Percentiles rank a stretch among this genome's conserved stretches.
phyloP scores from a whole-genome alignment of 163 green algal genomes.

The Trebouxiophyceae sp. region DNA sequence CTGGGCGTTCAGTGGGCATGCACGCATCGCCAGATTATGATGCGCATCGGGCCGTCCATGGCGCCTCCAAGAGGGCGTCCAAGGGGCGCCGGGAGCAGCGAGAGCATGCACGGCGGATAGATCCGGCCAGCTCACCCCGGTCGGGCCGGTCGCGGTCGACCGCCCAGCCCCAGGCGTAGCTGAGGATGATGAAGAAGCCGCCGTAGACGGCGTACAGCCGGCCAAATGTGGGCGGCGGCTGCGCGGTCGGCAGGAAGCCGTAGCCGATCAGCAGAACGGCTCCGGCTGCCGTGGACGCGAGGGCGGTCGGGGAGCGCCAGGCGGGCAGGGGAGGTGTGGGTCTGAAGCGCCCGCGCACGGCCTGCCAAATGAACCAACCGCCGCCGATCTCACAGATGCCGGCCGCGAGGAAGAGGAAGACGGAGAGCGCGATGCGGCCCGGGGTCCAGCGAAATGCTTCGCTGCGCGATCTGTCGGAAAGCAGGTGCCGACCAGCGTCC shows the following conservation, averaged over 20 bases:
- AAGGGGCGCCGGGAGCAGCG: background rate
- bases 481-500: too few relatives aligned
- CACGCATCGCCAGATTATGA: background rate
- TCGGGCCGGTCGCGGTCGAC: conserved; percentile 43
- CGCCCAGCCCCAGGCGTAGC: conserved; percentile 77
- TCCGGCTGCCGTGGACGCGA: background rate
- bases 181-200: conserved; percentile 83
- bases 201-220: conserved; percentile 60
- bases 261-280: conserved; percentile 32
- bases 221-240: conserved; percentile 70
- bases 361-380: conserved; percentile 71
- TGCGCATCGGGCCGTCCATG: background rate
- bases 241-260: conserved; percentile 66
- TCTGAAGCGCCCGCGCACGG: background rate
- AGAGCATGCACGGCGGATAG: too few relatives aligned
- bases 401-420: conserved; percentile 54
- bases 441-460: conserved; percentile 48
- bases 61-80: background rate
- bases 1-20: background rate
- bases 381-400: conserved; percentile 67
- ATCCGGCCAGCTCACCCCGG: conserved; percentile 12
- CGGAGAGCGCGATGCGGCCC: conserved; percentile 37
- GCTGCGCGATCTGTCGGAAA: background rate
- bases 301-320: background rate
- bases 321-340: too few relatives aligned